Conservation (phyloP, 441 rosid species). For the Erodium moschatum region DNA sequence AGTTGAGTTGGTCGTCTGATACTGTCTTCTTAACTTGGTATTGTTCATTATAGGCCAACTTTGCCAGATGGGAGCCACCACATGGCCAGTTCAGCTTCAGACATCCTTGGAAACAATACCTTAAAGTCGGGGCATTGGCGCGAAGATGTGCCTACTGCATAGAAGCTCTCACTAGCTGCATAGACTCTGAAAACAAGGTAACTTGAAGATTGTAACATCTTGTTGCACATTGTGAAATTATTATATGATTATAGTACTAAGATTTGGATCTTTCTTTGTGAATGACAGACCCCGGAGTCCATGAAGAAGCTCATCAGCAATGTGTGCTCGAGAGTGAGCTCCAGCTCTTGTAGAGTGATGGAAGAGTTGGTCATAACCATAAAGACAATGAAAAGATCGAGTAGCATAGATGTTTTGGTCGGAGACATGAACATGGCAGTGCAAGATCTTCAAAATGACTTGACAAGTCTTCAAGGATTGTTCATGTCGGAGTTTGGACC, state of each 20-base stretch:
- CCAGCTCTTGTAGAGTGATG: conserved; percentile 31
- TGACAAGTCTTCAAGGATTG: conserved; percentile 18
- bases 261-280: background rate
- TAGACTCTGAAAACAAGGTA: conserved; percentile 41
- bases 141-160: conserved; percentile 50
- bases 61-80: conserved; percentile 61
- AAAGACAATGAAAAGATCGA: conserved; percentile 37
- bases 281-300: conserved; percentile 32
- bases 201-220: background rate
- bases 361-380: conserved; percentile 37
- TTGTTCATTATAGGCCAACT: conserved; percentile 32
- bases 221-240: background rate
- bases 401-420: conserved; percentile 31
- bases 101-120: conserved; percentile 63
- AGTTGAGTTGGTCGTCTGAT: too few species aligned
- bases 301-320: conserved; percentile 33
- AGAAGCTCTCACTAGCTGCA: conserved; percentile 36
- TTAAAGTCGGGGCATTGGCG: conserved; percentile 45
- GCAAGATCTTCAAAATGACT: conserved; percentile 41
- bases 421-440: conserved; percentile 48
- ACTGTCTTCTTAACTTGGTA: background rate
- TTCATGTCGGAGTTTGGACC: conserved; percentile 14
- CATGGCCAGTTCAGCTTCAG: conserved; percentile 50
- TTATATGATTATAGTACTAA: background rate
- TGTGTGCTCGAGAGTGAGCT: conserved; percentile 33